Evolutionary conservation across 192 early-diverging fungal genomes (phyloP).

Genomic region (Podila clonocystis): DNA sequence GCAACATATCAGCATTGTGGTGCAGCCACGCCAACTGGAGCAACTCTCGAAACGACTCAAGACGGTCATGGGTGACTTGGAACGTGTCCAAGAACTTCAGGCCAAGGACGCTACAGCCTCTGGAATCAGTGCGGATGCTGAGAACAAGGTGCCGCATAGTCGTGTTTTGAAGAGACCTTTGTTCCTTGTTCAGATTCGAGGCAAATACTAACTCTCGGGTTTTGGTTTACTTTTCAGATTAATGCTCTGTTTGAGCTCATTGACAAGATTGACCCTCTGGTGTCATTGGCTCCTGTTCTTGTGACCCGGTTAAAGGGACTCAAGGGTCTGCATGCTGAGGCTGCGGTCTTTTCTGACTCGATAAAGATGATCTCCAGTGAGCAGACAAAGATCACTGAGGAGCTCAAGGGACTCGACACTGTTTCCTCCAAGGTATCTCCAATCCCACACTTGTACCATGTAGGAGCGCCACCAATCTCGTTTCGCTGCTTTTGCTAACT

Average conservation of each 20-base stretch:
- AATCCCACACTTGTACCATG: not conserved
- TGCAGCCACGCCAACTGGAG: constrained; percentile 80
- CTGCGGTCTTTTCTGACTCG: constrained; percentile 78
- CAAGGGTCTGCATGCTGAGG: constrained; percentile 83
- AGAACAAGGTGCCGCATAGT: constrained; percentile 44
- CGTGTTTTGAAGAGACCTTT: not conserved
- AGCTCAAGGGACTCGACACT: constrained; percentile 69
- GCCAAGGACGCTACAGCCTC: constrained; percentile 53
- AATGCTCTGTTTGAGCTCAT: constrained; percentile 75
- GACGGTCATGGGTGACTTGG: constrained; percentile 68
- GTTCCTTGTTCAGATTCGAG: not conserved
- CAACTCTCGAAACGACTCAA: constrained; percentile 69
- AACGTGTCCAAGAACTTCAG: constrained; percentile 74
- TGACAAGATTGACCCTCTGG: constrained; percentile 81
- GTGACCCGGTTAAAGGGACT: constrained; percentile 82
- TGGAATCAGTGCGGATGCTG: constrained; percentile 54
- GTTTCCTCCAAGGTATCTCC: constrained; percentile 59
- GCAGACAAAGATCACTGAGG: constrained; percentile 73
- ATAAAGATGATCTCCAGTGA: constrained; percentile 77
- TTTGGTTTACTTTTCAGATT: constrained; percentile 51
- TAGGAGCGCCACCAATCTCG: not conserved
- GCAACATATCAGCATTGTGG: constrained; percentile 72
- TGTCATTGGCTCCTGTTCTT: constrained; percentile 81
- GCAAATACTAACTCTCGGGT: not conserved
- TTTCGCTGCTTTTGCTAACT: not conserved